A percentile compares a stretch with the other conserved stretches of the same genome.
Conservation (phyloP, 371 early-diverging fungal species). For the Smittium culicis region DNA sequence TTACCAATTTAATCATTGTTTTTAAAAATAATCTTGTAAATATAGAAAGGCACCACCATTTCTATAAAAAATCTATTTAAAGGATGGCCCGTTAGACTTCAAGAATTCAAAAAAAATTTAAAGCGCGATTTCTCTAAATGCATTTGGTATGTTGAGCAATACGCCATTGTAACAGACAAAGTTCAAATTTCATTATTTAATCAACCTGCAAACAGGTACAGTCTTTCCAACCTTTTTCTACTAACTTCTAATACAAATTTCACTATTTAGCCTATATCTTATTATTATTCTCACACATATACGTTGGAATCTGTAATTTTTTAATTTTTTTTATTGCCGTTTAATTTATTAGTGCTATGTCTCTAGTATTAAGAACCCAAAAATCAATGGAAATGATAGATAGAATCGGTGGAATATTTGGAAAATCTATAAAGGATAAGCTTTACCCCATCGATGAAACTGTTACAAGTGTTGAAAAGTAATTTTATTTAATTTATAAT, state of each 20-base stretch:
- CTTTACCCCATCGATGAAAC: too few species aligned
- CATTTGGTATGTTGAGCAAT: slow-evolving; percentile 69
- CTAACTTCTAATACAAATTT: too few species aligned
- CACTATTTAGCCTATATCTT: too few species aligned
- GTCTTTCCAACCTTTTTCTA: neutral
- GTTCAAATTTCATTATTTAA: slow-evolving; percentile 54
- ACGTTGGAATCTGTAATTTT: neutral
- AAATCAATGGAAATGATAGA: neutral
- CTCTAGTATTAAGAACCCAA: neutral
- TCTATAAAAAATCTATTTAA: slow-evolving; percentile 62
- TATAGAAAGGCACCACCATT: slow-evolving; percentile 66
- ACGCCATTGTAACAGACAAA: slow-evolving; percentile 54
- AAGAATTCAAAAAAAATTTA: slow-evolving; percentile 68
- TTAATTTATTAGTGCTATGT: neutral
- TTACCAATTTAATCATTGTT: slow-evolving; percentile 1
- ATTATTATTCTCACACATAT: too few species aligned
- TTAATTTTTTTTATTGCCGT: neutral
- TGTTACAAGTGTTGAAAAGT: too few species aligned
- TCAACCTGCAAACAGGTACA: slow-evolving; percentile 49
- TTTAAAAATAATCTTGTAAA: neutral
- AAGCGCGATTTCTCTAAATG: slow-evolving; percentile 66
- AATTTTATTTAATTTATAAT: too few species aligned
- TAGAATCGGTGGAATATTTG: neutral
- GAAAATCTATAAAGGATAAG: too few species aligned
- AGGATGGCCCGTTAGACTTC: slow-evolving; percentile 74